These are phyloP conservation scores for Nakataea oryzae DNA, from an alignment of 2,329 filamentous ascomycete species.

Conservation along the genomic window DNA sequence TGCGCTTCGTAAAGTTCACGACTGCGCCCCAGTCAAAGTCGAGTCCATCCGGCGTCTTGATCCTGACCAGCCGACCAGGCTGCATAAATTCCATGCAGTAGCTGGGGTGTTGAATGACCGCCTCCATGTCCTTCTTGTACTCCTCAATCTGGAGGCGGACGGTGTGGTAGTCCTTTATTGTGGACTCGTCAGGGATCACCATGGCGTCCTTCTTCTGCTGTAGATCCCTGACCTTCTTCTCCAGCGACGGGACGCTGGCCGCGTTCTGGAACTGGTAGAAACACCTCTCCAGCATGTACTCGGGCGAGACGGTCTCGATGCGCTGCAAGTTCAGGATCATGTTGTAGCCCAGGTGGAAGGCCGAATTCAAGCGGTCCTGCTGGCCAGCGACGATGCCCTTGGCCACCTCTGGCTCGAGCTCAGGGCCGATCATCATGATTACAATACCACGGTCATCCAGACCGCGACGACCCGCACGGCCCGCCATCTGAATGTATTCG, in stretches of 20 bases:
- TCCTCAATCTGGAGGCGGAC: constrained; percentile 73
- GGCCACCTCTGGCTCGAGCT: constrained; percentile 88
- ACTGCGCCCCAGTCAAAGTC: constrained; percentile 96
- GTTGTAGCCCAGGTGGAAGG: constrained; percentile 96
- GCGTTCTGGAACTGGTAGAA: constrained; percentile 98
- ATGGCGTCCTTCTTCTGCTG: constrained; percentile 66
- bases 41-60: constrained; percentile 62
- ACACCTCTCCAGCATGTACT: constrained; percentile 97
- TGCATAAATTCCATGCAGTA: constrained; percentile 80
- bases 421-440: constrained; percentile 98
- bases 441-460: constrained; percentile 97
- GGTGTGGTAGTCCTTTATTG: constrained; percentile 90
- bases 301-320: constrained; percentile 97
- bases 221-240: constrained; percentile 71
- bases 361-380: constrained; percentile 94
- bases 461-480: constrained; percentile 89
- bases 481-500: constrained; percentile 98
- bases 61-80: constrained; percentile 74
- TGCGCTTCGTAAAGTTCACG: constrained; percentile 60
- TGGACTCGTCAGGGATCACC: constrained; percentile 74
- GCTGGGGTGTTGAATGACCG: constrained; percentile 84
- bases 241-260: constrained; percentile 71
- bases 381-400: constrained; percentile 94
- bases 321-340: constrained; percentile 96
- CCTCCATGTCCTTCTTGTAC: constrained; percentile 81